phyloP scores from a whole-genome alignment of 139 green algal species.

The Chlorella vulgaris region DNA sequence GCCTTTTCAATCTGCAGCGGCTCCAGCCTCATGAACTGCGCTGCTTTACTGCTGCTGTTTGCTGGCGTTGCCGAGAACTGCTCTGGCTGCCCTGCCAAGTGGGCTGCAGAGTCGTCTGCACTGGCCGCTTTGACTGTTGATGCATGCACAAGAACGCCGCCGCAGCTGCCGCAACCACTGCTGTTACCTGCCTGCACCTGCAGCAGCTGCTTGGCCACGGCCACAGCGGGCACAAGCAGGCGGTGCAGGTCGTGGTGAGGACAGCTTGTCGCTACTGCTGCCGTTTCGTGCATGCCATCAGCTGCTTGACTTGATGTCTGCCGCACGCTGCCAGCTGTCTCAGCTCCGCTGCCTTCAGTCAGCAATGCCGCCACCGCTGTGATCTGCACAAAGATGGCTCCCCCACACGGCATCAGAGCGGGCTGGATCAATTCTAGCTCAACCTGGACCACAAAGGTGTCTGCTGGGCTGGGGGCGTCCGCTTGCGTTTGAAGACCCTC shows the following conservation, averaged over 20 bases:
- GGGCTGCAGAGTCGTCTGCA: background rate
- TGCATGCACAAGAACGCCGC: background rate
- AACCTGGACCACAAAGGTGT: background rate
- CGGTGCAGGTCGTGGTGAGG: background rate
- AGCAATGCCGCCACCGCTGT: background rate
- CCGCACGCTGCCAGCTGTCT: background rate
- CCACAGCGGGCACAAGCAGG: background rate
- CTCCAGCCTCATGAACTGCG: slow-evolving; percentile 5
- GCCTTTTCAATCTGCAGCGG: background rate
- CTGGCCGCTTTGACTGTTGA: background rate
- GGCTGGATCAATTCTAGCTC: background rate
- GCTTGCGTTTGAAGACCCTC: too few species aligned
- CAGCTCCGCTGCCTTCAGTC: background rate
- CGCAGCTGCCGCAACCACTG: background rate
- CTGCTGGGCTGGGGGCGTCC: too few species aligned
- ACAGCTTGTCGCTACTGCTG: background rate
- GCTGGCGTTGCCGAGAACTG: background rate
- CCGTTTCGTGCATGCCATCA: too few species aligned
- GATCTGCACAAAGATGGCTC: slow-evolving; percentile 13
- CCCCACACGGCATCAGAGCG: slow-evolving; percentile 10
- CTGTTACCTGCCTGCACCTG: background rate
- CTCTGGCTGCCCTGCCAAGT: background rate
- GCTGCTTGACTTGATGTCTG: background rate
- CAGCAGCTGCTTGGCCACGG: background rate
- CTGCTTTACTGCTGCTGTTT: background rate